Conservation (phyloP, 768 basidiomycete species). For the Podaxis sp. region DNA sequence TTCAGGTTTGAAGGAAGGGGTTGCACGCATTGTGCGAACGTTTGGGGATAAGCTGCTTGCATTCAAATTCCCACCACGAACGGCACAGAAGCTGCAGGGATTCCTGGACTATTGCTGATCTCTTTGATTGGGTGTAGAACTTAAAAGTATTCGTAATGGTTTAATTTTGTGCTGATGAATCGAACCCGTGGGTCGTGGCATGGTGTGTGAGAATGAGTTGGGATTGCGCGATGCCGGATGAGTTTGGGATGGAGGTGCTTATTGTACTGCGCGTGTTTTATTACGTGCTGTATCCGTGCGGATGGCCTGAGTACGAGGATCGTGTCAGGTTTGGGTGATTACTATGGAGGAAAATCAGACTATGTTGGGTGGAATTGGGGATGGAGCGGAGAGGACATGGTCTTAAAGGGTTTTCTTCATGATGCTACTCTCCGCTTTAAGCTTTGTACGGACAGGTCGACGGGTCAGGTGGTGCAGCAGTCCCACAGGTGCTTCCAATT, state of each 20-base stretch:
- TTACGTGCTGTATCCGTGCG: neutral
- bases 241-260: neutral
- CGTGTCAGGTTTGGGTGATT: neutral
- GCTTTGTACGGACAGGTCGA: neutral
- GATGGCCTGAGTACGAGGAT: neutral
- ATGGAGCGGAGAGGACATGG: neutral
- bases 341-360: neutral
- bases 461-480: neutral
- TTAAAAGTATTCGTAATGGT: constrained; percentile 5
- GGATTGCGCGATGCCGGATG: neutral
- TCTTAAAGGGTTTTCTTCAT: neutral
- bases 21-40: constrained; percentile 64
- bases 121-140: neutral
- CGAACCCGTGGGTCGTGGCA: neutral
- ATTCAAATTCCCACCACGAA: constrained; percentile 75
- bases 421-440: neutral
- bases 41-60: constrained; percentile 74
- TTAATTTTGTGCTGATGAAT: constrained; percentile 1
- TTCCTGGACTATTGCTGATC: constrained; percentile 63
- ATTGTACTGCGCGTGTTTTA: neutral
- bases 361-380: neutral
- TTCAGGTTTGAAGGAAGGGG: constrained; percentile 62
- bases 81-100: constrained; percentile 63
- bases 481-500: neutral
- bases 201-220: neutral